A percentile compares a stretch with the other conserved stretches of the same genome.
phyloP scores from a whole-genome alignment of 495 filamentous ascomycete species.

The Recurvomyces mirabilis region DNA sequence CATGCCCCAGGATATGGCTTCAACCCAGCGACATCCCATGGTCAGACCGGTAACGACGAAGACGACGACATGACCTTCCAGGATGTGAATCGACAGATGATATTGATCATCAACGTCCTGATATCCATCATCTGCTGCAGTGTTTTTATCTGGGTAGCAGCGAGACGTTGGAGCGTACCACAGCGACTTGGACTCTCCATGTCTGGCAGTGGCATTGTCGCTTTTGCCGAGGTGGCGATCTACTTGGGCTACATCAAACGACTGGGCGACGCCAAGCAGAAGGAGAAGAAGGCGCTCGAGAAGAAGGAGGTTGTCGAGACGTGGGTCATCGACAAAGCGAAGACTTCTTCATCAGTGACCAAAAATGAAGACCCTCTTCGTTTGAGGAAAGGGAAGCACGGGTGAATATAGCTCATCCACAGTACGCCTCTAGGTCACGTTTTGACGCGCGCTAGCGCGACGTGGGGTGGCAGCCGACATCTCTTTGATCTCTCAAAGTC shows the following conservation, averaged over 20 bases:
- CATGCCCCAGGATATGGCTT: slow-evolving; percentile 27
- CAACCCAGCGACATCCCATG: slow-evolving; percentile 22
- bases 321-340: slow-evolving; percentile 48
- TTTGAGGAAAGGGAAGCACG: slow-evolving; percentile 27
- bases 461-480: no score
- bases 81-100: slow-evolving; percentile 64
- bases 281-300: slow-evolving; percentile 39
- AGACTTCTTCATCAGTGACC: background rate
- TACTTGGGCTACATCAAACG: slow-evolving; percentile 79
- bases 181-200: slow-evolving; percentile 58
- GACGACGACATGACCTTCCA: slow-evolving; percentile 35
- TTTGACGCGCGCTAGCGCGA: background rate
- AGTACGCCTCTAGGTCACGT: background rate
- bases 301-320: slow-evolving; percentile 56
- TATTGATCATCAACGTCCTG: slow-evolving; percentile 62
- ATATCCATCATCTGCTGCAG: slow-evolving; percentile 61
- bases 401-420: slow-evolving; percentile 11
- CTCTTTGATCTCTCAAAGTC: no score
- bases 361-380: slow-evolving; percentile 20
- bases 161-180: slow-evolving; percentile 58
- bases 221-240: slow-evolving; percentile 74
- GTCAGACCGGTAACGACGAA: slow-evolving; percentile 22
- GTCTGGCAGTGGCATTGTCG: slow-evolving; percentile 57
- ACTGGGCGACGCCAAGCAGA: slow-evolving; percentile 56
- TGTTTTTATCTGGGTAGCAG: slow-evolving; percentile 61